A percentile compares a stretch with the other conserved stretches of the same genome.
phyloP scores from a whole-genome alignment of 768 basidiomycete genomes.

The Rubroboletus pulcherrimus region DNA sequence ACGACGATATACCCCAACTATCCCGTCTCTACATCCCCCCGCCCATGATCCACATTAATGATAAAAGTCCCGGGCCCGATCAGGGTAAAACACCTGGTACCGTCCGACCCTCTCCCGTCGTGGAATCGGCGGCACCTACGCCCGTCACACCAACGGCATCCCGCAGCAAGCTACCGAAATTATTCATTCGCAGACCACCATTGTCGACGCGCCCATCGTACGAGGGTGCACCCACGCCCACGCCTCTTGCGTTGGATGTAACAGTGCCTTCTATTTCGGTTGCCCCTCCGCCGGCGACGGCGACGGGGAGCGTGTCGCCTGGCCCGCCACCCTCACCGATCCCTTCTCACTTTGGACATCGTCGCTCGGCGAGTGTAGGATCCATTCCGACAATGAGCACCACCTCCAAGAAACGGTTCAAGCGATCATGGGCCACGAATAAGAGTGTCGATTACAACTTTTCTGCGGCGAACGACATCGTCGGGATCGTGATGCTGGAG shows the following conservation, averaged over 20 bases:
- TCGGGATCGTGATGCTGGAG: slow-evolving; percentile 95
- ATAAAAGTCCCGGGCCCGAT: slow-evolving; percentile 10
- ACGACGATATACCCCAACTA: slow-evolving; percentile 31
- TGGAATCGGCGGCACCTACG: slow-evolving; percentile 20
- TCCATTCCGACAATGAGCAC: slow-evolving; percentile 22
- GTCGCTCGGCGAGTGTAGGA: slow-evolving; percentile 32
- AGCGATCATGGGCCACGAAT: slow-evolving; percentile 35
- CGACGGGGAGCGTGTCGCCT: slow-evolving; percentile 9
- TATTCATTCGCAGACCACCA: slow-evolving; percentile 35
- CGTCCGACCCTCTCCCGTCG: slow-evolving; percentile 20
- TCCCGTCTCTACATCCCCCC: slow-evolving; percentile 22
- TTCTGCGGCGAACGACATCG: slow-evolving; percentile 70
- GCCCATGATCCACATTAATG: slow-evolving; percentile 17
- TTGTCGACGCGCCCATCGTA: slow-evolving; percentile 31
- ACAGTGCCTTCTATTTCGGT: slow-evolving; percentile 10
- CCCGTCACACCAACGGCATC: slow-evolving; percentile 28
- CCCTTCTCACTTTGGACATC: slow-evolving; percentile 22
- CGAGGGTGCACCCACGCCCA: slow-evolving; percentile 14
- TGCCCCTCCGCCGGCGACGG: slow-evolving; percentile 10
- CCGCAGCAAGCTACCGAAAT: slow-evolving; percentile 30
- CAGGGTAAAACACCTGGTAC: slow-evolving; percentile 21
- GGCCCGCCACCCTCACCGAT: slow-evolving; percentile 22
- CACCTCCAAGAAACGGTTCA: slow-evolving; percentile 35
- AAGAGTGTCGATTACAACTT: slow-evolving; percentile 55
- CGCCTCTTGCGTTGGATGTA: neutral